phyloP scores from a whole-genome alignment of 345 rosid genomes.

The Bretschneidera sinensis region DNA sequence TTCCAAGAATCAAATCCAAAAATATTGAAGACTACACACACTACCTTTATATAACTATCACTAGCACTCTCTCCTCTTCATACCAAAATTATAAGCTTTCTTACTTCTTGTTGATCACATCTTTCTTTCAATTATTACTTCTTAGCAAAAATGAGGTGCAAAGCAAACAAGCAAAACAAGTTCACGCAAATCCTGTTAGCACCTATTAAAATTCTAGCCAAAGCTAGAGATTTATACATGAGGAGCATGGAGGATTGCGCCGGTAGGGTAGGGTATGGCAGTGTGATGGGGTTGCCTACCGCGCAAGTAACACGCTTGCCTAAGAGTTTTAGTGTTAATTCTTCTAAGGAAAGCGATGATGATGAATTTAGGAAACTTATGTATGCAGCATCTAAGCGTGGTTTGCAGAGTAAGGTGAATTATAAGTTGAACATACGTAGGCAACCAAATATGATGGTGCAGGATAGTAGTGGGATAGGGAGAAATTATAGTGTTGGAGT shows the following conservation, averaged over 20 bases:
- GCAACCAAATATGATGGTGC: background rate
- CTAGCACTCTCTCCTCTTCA: background rate
- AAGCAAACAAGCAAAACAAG: constrained; percentile 19
- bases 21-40: background rate
- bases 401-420: constrained; percentile 4
- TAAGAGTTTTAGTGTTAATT: constrained; percentile 27
- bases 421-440: too few species aligned
- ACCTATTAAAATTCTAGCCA: constrained; percentile 31
- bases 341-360: constrained; percentile 6
- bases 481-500: constrained; percentile 46
- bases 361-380: constrained; percentile 22
- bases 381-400: constrained; percentile 14
- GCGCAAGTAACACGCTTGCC: constrained; percentile 17
- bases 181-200: constrained; percentile 13
- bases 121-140: background rate
- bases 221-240: constrained; percentile 32
- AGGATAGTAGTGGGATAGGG: background rate
- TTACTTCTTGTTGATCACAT: background rate
- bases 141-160: constrained; percentile 15
- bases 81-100: background rate
- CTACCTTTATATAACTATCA: background rate
- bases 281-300: constrained; percentile 12
- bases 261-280: constrained; percentile 15
- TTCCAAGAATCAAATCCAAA: constrained; percentile 15
- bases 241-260: constrained; percentile 26